A percentile compares a stretch with the other conserved stretches of the same genome.
Evolutionary conservation across 768 basidiomycete genomes (phyloP).

Genomic region (Cantharellus cinnabarinus): DNA sequence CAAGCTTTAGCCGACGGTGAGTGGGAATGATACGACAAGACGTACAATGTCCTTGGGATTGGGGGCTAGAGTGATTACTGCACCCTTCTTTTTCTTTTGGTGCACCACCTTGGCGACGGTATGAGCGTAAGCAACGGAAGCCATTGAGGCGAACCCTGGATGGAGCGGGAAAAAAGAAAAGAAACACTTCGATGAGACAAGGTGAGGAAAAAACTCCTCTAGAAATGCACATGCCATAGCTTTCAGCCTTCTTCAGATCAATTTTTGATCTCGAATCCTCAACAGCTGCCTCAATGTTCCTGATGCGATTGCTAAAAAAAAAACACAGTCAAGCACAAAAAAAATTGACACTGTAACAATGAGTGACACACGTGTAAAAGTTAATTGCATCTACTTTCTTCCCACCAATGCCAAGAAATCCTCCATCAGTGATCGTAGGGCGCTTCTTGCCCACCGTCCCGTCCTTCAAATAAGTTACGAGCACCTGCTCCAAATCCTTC

Average conservation of each 20-base stretch:
- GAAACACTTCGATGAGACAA: not conserved
- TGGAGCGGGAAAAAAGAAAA: not conserved
- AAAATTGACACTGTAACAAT: not conserved
- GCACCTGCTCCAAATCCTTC: constrained; percentile 69
- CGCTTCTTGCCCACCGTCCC: constrained; percentile 61
- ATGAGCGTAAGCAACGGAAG: constrained; percentile 50
- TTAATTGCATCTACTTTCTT: constrained; percentile 81
- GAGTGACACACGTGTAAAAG: constrained; percentile 55
- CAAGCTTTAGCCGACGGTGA: not conserved
- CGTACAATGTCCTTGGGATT: constrained; percentile 76
- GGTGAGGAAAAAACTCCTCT: not conserved
- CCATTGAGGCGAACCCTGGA: constrained; percentile 71
- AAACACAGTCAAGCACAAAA: constrained; percentile 1
- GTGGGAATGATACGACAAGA: constrained; percentile 5
- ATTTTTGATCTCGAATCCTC: constrained; percentile 48
- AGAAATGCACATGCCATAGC: constrained; percentile 16
- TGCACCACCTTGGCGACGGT: constrained; percentile 53
- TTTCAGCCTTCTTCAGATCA: constrained; percentile 22
- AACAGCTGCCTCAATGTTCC: constrained; percentile 50
- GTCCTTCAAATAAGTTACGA: constrained; percentile 78
- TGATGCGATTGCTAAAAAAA: constrained; percentile 22
- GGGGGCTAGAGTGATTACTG: constrained; percentile 53
- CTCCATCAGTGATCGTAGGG: constrained; percentile 63
- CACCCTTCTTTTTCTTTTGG: constrained; percentile 52
- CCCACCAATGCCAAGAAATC: constrained; percentile 66